Base-by-base conservation (phyloP, 163 green algal genomes). In the Scenedesmus sp. region DNA sequence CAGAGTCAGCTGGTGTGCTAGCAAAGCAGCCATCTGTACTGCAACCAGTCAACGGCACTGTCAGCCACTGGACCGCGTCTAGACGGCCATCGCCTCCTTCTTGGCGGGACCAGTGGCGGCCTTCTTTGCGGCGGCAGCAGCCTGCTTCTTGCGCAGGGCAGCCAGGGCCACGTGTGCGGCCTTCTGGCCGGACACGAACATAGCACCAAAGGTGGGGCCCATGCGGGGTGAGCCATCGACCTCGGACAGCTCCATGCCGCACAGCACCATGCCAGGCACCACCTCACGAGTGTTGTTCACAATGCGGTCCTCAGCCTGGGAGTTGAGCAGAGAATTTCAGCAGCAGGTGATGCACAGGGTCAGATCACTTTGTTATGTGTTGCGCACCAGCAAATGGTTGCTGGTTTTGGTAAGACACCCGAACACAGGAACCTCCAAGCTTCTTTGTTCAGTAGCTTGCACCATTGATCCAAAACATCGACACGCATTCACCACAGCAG, bases 131-230 rank as follows among this genome's bases (percentile, higher is more conserved):
- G 86, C 86, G 37, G 87, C 86, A 43, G 56, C 37, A 81, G 92
- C 90, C 87, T 95, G 61, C 40, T 88, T 70, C 33, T 83, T 84
- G 84, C 81, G 94, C 68, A 99, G 94, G 10, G 94, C 94, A 92
- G 98, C 96, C 49, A 98, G 91, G 16, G 96, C 97, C 9, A 98
- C 93, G 89, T 99, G 95, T 1, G 97, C 97, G 22, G 97, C 97
- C 95, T 99, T 99, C 89, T 97, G 94, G 78, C 97, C 97, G 53
- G 94, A 97, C 46, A 98, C 96, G 92, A 98, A 98, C 97, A 99
- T 99, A 72, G 96, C 96, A 56, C 97, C 97, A 94, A 99, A 99
- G 51, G 98, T 99, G 86, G 98, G 98, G 83, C 98, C 98, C 98
- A 99, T 99, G 91, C 98, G 97, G n/a, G 98, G 97, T 35, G 94